These are phyloP conservation scores for Tylopilus subfusipes DNA, from an alignment of 768 basidiomycete genomes.

Conservation along the genomic window DNA sequence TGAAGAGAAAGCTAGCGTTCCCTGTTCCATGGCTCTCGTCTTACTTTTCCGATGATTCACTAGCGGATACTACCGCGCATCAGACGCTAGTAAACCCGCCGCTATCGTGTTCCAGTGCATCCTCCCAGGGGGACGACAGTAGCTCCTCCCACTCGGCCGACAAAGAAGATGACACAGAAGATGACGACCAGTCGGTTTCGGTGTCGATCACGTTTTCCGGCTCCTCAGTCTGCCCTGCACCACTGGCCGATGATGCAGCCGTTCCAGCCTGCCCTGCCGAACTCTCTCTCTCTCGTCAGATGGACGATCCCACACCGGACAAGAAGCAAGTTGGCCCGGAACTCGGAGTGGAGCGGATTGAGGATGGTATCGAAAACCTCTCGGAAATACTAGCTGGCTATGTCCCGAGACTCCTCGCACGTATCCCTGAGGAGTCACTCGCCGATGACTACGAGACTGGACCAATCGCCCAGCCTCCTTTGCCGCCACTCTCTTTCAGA, in stretches of 20 bases:
- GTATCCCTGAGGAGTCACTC: slow-evolving; percentile 10
- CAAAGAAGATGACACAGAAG: background rate
- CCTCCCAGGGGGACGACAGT: background rate
- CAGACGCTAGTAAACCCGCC: background rate
- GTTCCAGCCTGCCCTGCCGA: background rate
- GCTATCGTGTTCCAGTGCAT: background rate
- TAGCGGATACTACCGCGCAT: background rate
- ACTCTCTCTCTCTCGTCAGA: background rate
- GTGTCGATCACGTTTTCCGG: background rate
- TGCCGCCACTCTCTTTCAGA: slow-evolving; percentile 4
- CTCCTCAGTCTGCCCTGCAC: background rate
- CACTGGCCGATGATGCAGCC: background rate
- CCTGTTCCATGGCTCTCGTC: slow-evolving; percentile 12
- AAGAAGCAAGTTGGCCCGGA: background rate
- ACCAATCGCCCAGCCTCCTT: background rate
- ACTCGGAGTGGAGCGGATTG: background rate
- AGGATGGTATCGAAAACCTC: background rate
- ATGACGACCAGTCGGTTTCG: background rate
- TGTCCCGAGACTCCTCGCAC: slow-evolving; percentile 1
- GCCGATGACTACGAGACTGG: slow-evolving; percentile 2
- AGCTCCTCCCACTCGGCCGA: slow-evolving; percentile 4
- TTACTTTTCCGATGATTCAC: slow-evolving; percentile 9
- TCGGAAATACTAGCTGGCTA: slow-evolving; percentile 2
- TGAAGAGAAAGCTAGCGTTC: slow-evolving; percentile 4
- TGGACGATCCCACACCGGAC: background rate